Evolutionary conservation across 1,284 basidiomycete species (phyloP), one percentile per base, ranked within the genome.

Genomic region (Papiliotrema flavescens): DNA sequence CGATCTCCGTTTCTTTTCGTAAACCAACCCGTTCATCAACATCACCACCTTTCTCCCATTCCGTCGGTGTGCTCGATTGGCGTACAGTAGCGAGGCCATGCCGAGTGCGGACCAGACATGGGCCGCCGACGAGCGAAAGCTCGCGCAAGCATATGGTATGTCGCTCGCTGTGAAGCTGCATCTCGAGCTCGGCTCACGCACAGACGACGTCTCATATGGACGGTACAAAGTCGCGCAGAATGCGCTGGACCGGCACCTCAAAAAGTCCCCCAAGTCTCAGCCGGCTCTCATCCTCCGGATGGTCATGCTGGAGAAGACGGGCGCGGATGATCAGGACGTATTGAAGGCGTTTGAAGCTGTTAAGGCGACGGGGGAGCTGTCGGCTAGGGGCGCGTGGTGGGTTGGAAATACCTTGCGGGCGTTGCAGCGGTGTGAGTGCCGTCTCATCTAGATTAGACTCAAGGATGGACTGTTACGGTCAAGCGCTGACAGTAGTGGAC

Each of bases 231-330:
- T 52, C 1, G 73, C 69, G 13, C 47, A 61, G 34, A 54, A 63
- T 5, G 53, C 66, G 0, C 43, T 70, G 4, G 59, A 59, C 41
- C 56, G 63, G 36, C 64, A 62, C 53, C 59, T 73, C 11, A 71
- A 71, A 55, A 74, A 73, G 57, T 57, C 64, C 23, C 67, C 71
- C 13, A 64, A 63, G 51, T 71, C 69, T n/a, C 71, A 73, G 55
- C 68, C 70, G n/a, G 71, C 64, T 1, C 54, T 73, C 6, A 64
- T 67, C 22, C 53, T 71, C 7, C 65, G 66, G n/a, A 64, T 70
- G 58, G 63, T 63, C 20, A 59, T 74, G n/a, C 36, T 58, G 4
- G 56, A 65, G 32, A 56, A 60, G 51, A 56, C 44, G 5, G 57
- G 59, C 1, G 41, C n/a, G 1, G 32, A 49, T 8, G 50, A 55